Conservation (phyloP, 148 eudicot genomes). For the Spergularia bocconei region DNA sequence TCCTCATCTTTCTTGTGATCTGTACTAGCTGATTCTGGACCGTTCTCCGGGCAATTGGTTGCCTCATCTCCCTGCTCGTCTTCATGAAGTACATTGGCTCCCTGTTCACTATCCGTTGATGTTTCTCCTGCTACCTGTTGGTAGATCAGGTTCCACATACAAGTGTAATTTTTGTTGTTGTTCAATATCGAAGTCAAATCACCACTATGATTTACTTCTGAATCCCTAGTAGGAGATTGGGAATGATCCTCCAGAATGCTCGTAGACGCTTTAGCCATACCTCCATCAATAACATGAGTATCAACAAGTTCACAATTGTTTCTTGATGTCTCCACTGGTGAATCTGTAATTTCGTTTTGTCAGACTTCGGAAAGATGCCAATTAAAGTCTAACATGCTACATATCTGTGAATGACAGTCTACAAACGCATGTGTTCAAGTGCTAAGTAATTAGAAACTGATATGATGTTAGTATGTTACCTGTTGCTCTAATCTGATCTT, state of each 20-base stretch:
- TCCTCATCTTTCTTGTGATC: slow-evolving; percentile 18
- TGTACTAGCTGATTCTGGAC: slow-evolving; percentile 20
- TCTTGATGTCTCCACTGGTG: not conserved
- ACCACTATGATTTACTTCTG: slow-evolving; percentile 17
- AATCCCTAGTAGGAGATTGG: slow-evolving; percentile 22
- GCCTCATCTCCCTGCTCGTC: slow-evolving; percentile 26
- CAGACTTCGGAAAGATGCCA: not conserved
- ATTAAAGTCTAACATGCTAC: not conserved
- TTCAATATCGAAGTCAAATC: slow-evolving; percentile 27
- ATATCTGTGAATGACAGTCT: not conserved
- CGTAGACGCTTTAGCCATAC: not conserved
- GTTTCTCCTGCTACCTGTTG: slow-evolving; percentile 48
- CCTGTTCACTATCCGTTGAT: slow-evolving; percentile 23
- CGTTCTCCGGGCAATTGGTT: slow-evolving; percentile 20
- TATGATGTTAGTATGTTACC: slow-evolving; percentile 34
- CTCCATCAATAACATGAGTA: slow-evolving; percentile 8
- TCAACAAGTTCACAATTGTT: not conserved
- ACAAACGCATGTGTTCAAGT: not conserved
- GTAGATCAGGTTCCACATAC: slow-evolving; percentile 85
- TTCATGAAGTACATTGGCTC: slow-evolving; percentile 16
- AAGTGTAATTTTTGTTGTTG: slow-evolving; percentile 50
- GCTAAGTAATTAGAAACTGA: slow-evolving; percentile 7
- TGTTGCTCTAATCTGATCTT: slow-evolving; percentile 20
- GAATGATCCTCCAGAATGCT: slow-evolving; percentile 7
- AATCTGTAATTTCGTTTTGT: slow-evolving; percentile 4